A percentile compares a stretch with the other conserved stretches of the same genome.
Evolutionary conservation across 1,284 basidiomycete species (phyloP).

Genomic region (Microbotryomycetes sp.): DNA sequence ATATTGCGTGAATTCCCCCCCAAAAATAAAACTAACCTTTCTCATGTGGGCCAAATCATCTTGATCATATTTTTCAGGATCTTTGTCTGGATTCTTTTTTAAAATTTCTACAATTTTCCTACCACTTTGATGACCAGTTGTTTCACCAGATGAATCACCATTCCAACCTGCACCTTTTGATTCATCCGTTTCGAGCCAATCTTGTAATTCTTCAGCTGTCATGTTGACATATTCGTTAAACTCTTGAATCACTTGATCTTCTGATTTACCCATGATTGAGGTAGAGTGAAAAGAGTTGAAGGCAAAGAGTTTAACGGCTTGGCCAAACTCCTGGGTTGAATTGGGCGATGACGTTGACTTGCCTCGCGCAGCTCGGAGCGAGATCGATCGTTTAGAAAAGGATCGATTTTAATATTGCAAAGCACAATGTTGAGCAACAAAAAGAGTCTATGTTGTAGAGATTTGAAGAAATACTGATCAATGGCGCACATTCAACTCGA

Average conservation of each 20-base stretch:
- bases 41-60: slow-evolving; percentile 42
- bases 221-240: slow-evolving; percentile 40
- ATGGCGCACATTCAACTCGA: no score
- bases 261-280: slow-evolving; percentile 3
- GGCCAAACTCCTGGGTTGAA: no score
- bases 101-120: slow-evolving; percentile 37
- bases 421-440: no score
- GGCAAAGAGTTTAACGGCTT: no score
- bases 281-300: background rate
- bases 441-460: no score
- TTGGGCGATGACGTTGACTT: no score
- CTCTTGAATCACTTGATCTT: slow-evolving; percentile 26
- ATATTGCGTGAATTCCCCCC: no score
- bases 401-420: no score
- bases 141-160: slow-evolving; percentile 26
- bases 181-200: slow-evolving; percentile 39
- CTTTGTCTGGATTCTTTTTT: slow-evolving; percentile 39
- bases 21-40: slow-evolving; percentile 29
- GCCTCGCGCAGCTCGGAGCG: no score
- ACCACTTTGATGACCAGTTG: slow-evolving; percentile 36
- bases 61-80: slow-evolving; percentile 38
- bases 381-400: no score
- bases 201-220: slow-evolving; percentile 37
- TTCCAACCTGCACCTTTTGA: slow-evolving; percentile 36
- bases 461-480: no score